Percentiles rank a stretch among this genome's conserved stretches.
These are phyloP conservation scores for Calocera viscosa DNA, from an alignment of 768 basidiomycete species.

Conservation along the genomic window DNA sequence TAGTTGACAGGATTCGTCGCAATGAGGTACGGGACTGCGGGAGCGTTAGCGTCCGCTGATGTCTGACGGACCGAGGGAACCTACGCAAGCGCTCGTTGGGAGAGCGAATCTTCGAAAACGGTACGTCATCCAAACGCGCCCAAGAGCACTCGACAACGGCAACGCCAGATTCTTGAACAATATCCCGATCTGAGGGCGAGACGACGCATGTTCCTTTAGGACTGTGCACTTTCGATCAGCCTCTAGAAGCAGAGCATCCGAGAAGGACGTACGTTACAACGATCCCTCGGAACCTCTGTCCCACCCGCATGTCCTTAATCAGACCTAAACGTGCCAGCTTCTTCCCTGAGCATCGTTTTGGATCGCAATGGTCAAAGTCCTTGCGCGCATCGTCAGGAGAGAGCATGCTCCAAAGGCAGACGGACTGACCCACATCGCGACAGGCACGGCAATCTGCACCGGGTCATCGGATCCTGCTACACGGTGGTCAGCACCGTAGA, in stretches of 20 bases:
- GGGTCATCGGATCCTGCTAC: conserved; percentile 23
- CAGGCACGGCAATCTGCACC: conserved; percentile 44
- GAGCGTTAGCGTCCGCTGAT: background rate
- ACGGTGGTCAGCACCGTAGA: conserved; percentile 9
- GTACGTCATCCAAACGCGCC: conserved; percentile 90
- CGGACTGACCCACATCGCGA: conserved; percentile 87
- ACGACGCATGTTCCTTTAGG: conserved; percentile 72
- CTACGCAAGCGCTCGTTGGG: conserved; percentile 81
- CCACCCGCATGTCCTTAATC: conserved; percentile 71
- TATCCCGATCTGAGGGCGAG: conserved; percentile 71
- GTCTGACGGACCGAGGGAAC: conserved; percentile 22
- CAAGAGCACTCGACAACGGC: conserved; percentile 99
- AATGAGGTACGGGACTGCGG: conserved; percentile 79
- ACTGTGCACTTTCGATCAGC: conserved; percentile 30
- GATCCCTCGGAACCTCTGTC: conserved; percentile 76
- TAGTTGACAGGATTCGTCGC: conserved; percentile 98
- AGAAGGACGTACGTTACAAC: conserved; percentile 70
- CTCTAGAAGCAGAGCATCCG: conserved; percentile 4
- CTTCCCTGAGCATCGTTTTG: conserved; percentile 75
- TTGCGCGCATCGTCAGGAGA: conserved; percentile 23
- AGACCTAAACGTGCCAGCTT: conserved; percentile 76
- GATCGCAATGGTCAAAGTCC: conserved; percentile 98
- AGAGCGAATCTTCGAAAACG: conserved; percentile 84
- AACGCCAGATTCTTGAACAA: conserved; percentile 58
- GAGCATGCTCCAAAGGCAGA: background rate